Evolutionary conservation across 257 asterid species (phyloP), one percentile per base, ranked within the genome.

Genomic region (Datura wrightii): DNA sequence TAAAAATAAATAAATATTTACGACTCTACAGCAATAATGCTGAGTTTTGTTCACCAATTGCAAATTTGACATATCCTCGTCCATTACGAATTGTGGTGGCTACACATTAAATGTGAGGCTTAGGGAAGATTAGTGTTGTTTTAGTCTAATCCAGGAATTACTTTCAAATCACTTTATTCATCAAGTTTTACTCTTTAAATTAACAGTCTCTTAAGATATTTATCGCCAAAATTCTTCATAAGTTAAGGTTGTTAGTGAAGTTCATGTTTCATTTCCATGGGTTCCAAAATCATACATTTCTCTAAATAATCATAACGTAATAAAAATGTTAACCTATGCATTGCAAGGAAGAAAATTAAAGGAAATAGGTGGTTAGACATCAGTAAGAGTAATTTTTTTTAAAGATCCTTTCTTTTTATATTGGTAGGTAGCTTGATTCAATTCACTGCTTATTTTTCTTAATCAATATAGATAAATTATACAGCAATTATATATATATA

Each of bases 1-100:
- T 60, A 60, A 60, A 0, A 11, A 9, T 4, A 0, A 9, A 60
- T 19, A 0, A 24, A 15, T 54, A 15, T 0, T 14, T 54, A 48
- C 10, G 13, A 54, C 14, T 14, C 1, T 0, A 9, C 10, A 0
- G 9, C 19, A 60, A 60, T 18, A 0, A 1, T 2, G 3, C 6
- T 0, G 0, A 10, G 1, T 60, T 19, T 5, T 31, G 9, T 63
- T 34, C 31, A 31, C 10, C 5, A 11, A 34, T 65, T 65, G n/a
- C 9, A 24, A 0, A 24, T 24, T 24, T 24, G 31, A 65, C n/a
- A 65, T 65, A 65, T 11, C 5, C 18, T 0, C n/a, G 41, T 62
- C 1, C 3, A 10, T 11, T 15, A 11, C 11, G 16, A 52, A 13
- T 11, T 10, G 56, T 52, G 55, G 55, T 52, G 56, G 56, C 56